Base-by-base conservation (phyloP, 2,329 filamentous ascomycete species). In the Blumeria graminis region DNA sequence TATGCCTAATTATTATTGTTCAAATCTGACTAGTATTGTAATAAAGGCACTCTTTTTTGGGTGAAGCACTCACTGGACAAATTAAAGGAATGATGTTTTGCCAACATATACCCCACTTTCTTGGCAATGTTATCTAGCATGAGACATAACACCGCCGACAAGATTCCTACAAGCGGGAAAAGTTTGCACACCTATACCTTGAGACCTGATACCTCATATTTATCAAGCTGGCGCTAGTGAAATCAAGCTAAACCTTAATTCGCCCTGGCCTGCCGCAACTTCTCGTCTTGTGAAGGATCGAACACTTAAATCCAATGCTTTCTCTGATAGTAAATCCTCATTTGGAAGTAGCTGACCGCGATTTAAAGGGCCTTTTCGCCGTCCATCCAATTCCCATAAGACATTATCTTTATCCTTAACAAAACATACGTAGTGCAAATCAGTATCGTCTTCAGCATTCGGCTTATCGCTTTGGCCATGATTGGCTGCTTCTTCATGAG, bases 371-470 rank as follows among this genome's bases (percentile, higher is more conserved):
- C 82, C 82, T 63, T 80, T 84, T 57, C 81, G 70, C 57, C 79
- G 67, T n/a, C 82, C 82, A 68, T 86, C 82, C 68, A 86, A 68
- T 67, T 86, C 82, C 77, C 80, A 86, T 56, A 86, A 66, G 53
- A 71, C 76, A 75, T 67, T 86, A 79, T 55, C 71, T 69, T 35
- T 57, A 81, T 73, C 73, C 71, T 90, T 92, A 54, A 92, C 84
- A 68, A 96, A 96, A 66, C 86, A 93, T 50, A 96, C 90, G 67
- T 93, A 96, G 71, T 96, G 92, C 63, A 96, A 73, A 68, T 96
- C 90, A 16, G 95, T 75, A 62, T 83, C 78, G 63, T 86, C 87
- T 33, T 62, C 76, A 9, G 88, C 87, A 57, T 77, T 71, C 0
- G 92, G 92, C 1, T 89, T 86, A 80, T 66, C 84, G 78, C 56